Conservation (phyloP, 225 moss, liverwort and hornwort genomes). For the Thuidium tamariscinum region DNA sequence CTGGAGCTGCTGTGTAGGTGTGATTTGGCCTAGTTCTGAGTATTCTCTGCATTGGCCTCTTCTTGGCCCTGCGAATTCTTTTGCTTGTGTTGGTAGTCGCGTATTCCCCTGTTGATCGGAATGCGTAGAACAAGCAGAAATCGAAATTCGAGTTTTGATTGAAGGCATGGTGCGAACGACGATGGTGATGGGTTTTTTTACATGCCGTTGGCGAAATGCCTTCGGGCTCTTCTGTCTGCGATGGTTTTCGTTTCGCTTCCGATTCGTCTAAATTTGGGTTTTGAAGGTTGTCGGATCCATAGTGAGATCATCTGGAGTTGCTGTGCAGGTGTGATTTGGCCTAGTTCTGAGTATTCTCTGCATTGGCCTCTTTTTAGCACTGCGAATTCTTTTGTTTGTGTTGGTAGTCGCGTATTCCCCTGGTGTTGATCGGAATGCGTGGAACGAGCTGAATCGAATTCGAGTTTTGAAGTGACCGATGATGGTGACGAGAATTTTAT, state of each 20-base stretch:
- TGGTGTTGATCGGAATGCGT: background rate
- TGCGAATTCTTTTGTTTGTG: background rate
- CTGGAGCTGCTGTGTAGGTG: background rate
- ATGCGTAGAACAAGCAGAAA: background rate
- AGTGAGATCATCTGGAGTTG: background rate
- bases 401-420: background rate
- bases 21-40: background rate
- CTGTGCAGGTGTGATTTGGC: background rate
- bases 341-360: background rate
- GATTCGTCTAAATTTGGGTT: background rate
- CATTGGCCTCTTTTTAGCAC: background rate
- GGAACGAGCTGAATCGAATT: background rate
- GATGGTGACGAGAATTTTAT: background rate
- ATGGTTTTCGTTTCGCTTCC: background rate
- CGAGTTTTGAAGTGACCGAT: background rate
- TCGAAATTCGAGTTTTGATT: background rate
- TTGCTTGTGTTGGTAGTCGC: no score
- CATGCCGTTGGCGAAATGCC: background rate
- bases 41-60: background rate
- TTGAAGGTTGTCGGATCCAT: background rate
- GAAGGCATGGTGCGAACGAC: background rate
- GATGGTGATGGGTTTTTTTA: background rate
- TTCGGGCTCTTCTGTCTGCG: background rate
- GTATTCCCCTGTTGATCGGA: background rate
- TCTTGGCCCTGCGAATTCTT: background rate